Evolutionary conservation across 192 early-diverging fungal species (phyloP), one percentile per base, ranked within the genome.

Genomic region (Podochytrium sp.): DNA sequence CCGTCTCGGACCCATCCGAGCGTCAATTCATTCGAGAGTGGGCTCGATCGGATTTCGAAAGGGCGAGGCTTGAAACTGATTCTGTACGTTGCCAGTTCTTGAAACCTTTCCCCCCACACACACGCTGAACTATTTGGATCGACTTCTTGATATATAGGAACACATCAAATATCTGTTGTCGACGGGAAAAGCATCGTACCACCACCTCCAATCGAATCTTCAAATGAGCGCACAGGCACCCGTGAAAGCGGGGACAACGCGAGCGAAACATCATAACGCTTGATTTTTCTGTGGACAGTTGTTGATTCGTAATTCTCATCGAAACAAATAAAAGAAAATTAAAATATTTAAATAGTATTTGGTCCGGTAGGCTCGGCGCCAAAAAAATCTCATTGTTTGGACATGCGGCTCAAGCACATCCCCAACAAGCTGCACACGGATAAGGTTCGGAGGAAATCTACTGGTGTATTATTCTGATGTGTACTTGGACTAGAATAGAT

Each of bases 11-110:
- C 16, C 7, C 25, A 66, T 50, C 41, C 20, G 67, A 70, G 33
- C 50, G 67, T 5, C 29, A 57, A 16, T 70, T 57, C 38, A 39
- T 70, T 18, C 50, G 52, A 7, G 52, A 70, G 6, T 70, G 67
- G 67, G 67, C 67, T 30, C 50, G 67, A 1, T 10, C 67, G 1
- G 67, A 70, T 42, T 70, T 70, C 35, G 52, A 70, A 7, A 29
- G 34, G n/a, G 1, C 67, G 2, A 7, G 67, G 20, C 33, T 27
- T 37, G 52, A 57, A 18, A 53, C 49, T 34, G 67, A 70, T 57
- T n/a, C 67, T 1, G 67, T 70, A 49, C 32, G 59, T 23, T 61
- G 34, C 14, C 37, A 5, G 27, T 34, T 39, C 6, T 61, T 34
- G 1, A 18, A 0, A n/a, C 16, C n/a, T 18, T 61, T 61, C 6